phyloP scores from a whole-genome alignment of 257 asterid species.

The Parsonsia alboflavescens region DNA sequence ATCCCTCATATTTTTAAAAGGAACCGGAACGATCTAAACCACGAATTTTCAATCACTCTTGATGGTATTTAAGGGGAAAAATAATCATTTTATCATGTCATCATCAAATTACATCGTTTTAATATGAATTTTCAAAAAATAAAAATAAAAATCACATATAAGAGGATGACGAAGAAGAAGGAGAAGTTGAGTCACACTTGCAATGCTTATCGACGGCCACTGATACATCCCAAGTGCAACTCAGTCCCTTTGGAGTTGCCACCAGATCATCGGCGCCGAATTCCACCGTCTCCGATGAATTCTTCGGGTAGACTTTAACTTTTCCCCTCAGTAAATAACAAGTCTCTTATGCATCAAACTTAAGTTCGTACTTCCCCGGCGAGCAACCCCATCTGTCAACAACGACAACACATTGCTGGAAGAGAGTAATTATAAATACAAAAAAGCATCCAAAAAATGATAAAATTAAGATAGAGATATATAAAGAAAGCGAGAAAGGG shows the following conservation, averaged over 20 bases:
- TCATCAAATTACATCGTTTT: no score
- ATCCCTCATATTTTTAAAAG: no score
- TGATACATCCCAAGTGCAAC: slow-evolving; percentile 93
- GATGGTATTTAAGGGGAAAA: no score
- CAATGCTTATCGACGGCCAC: slow-evolving; percentile 75
- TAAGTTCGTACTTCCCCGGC: slow-evolving; percentile 78
- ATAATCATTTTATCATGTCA: no score
- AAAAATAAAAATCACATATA: no score
- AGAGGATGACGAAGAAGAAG: not conserved
- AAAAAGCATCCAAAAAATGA: no score
- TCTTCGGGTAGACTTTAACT: slow-evolving; percentile 64
- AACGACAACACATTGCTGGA: not conserved
- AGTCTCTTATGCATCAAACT: slow-evolving; percentile 71
- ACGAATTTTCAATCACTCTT: no score
- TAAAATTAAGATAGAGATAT: not conserved
- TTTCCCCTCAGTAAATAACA: slow-evolving; percentile 70
- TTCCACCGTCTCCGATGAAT: slow-evolving; percentile 50
- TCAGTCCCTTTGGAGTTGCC: slow-evolving; percentile 66
- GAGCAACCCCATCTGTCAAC: slow-evolving; percentile 77
- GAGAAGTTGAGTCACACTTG: slow-evolving; percentile 46
- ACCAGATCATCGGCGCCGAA: slow-evolving; percentile 92
- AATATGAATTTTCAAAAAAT: no score
- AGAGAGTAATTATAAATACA: no score
- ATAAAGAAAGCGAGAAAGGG: not conserved
- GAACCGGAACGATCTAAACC: no score